Evolutionary conservation across 2,329 filamentous ascomycete genomes (phyloP).

Genomic region (Pleochaeta shiraiana): DNA sequence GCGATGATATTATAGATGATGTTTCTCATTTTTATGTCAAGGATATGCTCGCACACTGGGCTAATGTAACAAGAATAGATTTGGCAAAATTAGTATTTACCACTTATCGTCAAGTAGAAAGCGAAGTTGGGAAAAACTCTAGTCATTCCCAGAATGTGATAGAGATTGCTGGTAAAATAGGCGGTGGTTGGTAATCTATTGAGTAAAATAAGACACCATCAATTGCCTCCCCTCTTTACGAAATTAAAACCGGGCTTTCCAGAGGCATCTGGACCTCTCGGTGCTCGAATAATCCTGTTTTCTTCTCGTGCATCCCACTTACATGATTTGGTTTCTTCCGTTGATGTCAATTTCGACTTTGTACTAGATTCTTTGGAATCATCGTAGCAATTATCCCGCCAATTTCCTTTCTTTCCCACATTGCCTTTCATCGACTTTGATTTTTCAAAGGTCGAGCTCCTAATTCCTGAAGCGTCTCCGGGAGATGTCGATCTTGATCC

Average conservation of each 20-base stretch:
- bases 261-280: constrained; percentile 55
- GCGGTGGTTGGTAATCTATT: constrained; percentile 62
- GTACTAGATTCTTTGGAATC: neutral
- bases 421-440: constrained; percentile 28
- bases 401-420: constrained; percentile 22
- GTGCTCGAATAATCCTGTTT: constrained; percentile 48
- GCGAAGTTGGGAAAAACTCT: constrained; percentile 68
- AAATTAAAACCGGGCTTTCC: constrained; percentile 65
- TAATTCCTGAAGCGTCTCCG: constrained; percentile 28
- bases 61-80: constrained; percentile 43
- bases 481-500: constrained; percentile 39
- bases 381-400: constrained; percentile 10
- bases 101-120: constrained; percentile 78
- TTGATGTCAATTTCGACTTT: constrained; percentile 17
- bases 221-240: constrained; percentile 36
- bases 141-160: constrained; percentile 62
- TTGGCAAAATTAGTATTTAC: constrained; percentile 59
- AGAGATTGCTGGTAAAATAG: constrained; percentile 73
- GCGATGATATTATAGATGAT: constrained; percentile 31
- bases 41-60: constrained; percentile 56
- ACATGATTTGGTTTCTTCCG: constrained; percentile 22
- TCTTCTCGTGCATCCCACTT: constrained; percentile 31
- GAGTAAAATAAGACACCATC: constrained; percentile 9
- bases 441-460: constrained; percentile 29
- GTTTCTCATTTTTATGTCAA: constrained; percentile 45